Evolutionary conservation across 2,329 filamentous ascomycete species (phyloP).

Genomic region (Thermochaetoides dissita): DNA sequence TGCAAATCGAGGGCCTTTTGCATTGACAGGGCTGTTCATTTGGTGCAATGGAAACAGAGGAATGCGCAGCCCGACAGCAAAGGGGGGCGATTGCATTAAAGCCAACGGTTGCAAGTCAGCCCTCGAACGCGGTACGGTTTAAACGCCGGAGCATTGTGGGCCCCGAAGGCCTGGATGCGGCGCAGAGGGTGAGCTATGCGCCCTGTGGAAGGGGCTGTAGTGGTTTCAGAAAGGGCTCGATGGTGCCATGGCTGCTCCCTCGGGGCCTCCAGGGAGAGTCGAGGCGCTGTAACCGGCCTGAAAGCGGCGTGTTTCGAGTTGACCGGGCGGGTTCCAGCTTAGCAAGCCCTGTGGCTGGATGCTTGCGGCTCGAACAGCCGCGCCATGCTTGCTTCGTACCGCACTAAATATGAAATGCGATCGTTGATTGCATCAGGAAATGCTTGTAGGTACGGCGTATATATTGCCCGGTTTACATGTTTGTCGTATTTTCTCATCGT

Average conservation of each 20-base stretch:
- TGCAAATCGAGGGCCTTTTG: no score
- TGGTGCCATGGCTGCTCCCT: background rate
- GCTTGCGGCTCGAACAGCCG: background rate
- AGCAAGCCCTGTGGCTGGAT: background rate
- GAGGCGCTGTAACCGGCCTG: background rate
- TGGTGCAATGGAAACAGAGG: no score
- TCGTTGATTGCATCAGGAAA: no score
- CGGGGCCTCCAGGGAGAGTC: background rate
- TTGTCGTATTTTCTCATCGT: no score
- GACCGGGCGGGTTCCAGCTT: background rate
- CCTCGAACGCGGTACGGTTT: no score
- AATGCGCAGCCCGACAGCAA: no score
- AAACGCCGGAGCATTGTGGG: background rate
- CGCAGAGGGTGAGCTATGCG: background rate
- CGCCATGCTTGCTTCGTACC: background rate
- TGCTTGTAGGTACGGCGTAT: no score
- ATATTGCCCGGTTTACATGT: no score
- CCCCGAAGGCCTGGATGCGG: background rate
- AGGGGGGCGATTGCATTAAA: no score
- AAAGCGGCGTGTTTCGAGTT: background rate
- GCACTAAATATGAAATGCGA: no score
- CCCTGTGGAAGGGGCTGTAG: slow-evolving; percentile 3
- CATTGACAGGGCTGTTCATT: no score
- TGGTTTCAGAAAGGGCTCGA: slow-evolving; percentile 5
- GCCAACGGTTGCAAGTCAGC: no score